phyloP scores from a whole-genome alignment of 352 stramenopile genomes.

The Phytopythium delawarense region DNA sequence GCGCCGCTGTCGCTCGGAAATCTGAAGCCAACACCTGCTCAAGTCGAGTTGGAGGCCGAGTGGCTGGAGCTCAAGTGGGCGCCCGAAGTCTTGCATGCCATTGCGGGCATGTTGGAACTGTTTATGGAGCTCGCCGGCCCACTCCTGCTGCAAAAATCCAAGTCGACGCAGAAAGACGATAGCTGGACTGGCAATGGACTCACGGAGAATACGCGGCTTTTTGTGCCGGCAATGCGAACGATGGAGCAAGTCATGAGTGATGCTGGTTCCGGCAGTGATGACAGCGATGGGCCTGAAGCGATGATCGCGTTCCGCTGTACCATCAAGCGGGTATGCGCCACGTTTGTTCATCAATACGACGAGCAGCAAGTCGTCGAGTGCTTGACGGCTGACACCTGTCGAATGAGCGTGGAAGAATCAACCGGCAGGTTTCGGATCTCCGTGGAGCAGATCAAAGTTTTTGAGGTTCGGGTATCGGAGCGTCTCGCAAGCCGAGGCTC shows the following conservation, averaged over 20 bases:
- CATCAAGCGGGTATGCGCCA: slow-evolving; percentile 52
- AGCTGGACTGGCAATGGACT: background rate
- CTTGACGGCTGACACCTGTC: slow-evolving; percentile 51
- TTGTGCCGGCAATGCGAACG: slow-evolving; percentile 32
- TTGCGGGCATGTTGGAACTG: slow-evolving; percentile 59
- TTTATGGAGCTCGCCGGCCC: background rate
- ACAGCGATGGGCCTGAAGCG: slow-evolving; percentile 7
- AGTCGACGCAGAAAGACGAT: background rate
- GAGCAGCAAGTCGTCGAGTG: slow-evolving; percentile 36
- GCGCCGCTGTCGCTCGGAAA: slow-evolving; percentile 37
- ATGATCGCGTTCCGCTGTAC: slow-evolving; percentile 54
- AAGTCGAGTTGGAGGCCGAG: slow-evolving; percentile 74
- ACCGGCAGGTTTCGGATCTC: slow-evolving; percentile 52
- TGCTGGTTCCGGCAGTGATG: slow-evolving; percentile 4
- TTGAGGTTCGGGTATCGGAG: slow-evolving; percentile 8
- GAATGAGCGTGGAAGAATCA: slow-evolving; percentile 56
- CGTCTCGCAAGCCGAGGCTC: background rate
- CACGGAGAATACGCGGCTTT: background rate
- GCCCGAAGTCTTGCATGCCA: slow-evolving; percentile 50
- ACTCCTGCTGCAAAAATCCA: background rate
- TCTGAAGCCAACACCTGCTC: slow-evolving; percentile 24
- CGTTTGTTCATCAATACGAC: slow-evolving; percentile 37
- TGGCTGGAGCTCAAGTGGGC: slow-evolving; percentile 75
- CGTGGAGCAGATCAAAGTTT: slow-evolving; percentile 42
- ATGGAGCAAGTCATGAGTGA: slow-evolving; percentile 26